Evolutionary conservation across 345 rosid genomes (phyloP), one percentile per base, ranked within the genome.

Genomic region (Lenwebbia sp.): DNA sequence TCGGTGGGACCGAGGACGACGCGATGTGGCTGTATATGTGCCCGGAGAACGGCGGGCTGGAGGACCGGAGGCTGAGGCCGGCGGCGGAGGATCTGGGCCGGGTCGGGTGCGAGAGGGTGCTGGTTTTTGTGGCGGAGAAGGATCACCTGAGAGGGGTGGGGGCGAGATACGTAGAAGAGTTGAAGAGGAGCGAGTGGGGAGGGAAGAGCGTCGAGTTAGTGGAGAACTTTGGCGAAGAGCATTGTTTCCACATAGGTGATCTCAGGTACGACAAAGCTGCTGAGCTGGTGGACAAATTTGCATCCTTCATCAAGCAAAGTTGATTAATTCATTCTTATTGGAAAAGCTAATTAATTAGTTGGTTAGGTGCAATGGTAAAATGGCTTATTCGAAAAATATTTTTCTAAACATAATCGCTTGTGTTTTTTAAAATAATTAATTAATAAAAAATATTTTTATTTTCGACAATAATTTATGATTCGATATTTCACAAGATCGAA

Each of bases 31-130:
- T 91, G 85, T 90, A 84, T 50, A 89, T 93, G 93, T 89, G 90
- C 57, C 89, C 89, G 22, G 56, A 33, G 11, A 86, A 92, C 41
- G 54, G 60, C 5, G 90, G 95, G 44, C 37, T 89, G 87, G 52
- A 88, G 76, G 93, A 93, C 86, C 92, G 89, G 2, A 86, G 89
- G 89, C 53, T 92, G 90, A 93, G 90, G 51, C 93, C 90, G 40
- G 60, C 84, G 0, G 84, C 62, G 15, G 88, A 75, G 84, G 93
- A 92, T 85, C 51, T 90, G 62, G 85, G 50, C 2, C 85, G 58
- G 88, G 83, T 93, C 7, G 89, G 89, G 47, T 90, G 90, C 8
- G 87, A 86, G 88, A 86, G 88, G 75, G 87, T 90, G 56, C 54
- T 92, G 87, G 84, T 89, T 13, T 89, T 90, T 47, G 89, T 93